These are phyloP conservation scores for Auricularia sp. DNA, from an alignment of 768 basidiomycete genomes.

Conservation along the genomic window DNA sequence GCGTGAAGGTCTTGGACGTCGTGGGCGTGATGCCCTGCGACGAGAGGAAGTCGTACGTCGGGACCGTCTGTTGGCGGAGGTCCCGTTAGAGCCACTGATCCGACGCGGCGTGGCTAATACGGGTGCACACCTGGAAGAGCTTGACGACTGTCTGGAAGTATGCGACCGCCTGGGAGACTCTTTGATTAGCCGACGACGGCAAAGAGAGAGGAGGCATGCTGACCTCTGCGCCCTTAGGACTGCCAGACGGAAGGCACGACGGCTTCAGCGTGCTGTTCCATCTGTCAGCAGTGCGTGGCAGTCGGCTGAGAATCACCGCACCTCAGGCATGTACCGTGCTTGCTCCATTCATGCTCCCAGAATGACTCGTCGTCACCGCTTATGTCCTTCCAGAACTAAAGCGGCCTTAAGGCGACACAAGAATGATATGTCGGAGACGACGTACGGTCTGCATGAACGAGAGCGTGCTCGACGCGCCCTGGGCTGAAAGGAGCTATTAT, in stretches of 20 bases:
- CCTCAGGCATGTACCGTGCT: conserved; percentile 50
- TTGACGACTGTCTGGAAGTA: conserved; percentile 50
- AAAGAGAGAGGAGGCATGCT: conserved; percentile 1
- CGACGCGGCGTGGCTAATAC: background rate
- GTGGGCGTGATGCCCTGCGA: conserved; percentile 67
- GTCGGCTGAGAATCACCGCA: conserved; percentile 4
- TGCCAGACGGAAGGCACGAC: conserved; percentile 51
- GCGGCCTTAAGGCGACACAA: conserved; percentile 17
- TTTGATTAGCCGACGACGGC: conserved; percentile 2
- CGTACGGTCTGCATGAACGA: conserved; percentile 40
- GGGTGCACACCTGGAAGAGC: conserved; percentile 39
- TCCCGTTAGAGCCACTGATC: background rate
- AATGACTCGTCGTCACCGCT: conserved; percentile 51
- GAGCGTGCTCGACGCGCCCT: conserved; percentile 50
- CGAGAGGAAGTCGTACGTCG: conserved; percentile 64
- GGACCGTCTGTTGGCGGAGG: conserved; percentile 38
- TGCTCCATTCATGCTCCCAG: conserved; percentile 72
- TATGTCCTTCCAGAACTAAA: conserved; percentile 51
- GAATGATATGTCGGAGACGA: background rate
- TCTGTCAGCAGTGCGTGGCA: background rate
- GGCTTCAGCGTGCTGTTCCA: conserved; percentile 43
- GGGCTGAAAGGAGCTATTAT: conserved; percentile 42
- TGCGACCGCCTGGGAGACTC: conserved; percentile 43
- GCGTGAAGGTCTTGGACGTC: conserved; percentile 44
- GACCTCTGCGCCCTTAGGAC: conserved; percentile 51